A percentile compares a stretch with the other conserved stretches of the same genome.
phyloP scores from a whole-genome alignment of 2,329 filamentous ascomycete genomes.

The Elsinoe batatas region DNA sequence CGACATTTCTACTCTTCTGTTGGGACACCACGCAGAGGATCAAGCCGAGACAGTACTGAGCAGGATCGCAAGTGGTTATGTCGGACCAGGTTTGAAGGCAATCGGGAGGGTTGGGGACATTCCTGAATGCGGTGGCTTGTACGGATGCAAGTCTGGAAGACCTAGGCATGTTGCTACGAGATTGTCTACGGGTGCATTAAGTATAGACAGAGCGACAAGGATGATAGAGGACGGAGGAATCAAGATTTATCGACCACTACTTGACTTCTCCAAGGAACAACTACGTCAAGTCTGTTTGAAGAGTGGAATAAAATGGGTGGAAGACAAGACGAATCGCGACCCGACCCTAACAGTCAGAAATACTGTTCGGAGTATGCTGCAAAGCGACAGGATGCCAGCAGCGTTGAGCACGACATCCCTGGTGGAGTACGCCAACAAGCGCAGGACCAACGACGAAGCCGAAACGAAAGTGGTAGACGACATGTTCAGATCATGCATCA shows the following conservation, averaged over 20 bases:
- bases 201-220: not conserved
- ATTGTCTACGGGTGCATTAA: slow-evolving; percentile 5
- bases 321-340: slow-evolving; percentile 76
- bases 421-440: slow-evolving; percentile 46
- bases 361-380: slow-evolving; percentile 59
- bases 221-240: slow-evolving; percentile 56
- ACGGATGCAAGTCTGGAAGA: slow-evolving; percentile 36
- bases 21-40: slow-evolving; percentile 85
- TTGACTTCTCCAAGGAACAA: slow-evolving; percentile 60
- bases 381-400: slow-evolving; percentile 50
- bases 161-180: slow-evolving; percentile 20
- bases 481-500: slow-evolving; percentile 41
- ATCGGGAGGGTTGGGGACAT: slow-evolving; percentile 58
- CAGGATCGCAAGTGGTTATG: slow-evolving; percentile 59
- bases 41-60: slow-evolving; percentile 83
- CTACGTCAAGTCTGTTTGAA: slow-evolving; percentile 65
- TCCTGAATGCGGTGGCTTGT: slow-evolving; percentile 72
- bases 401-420: slow-evolving; percentile 60
- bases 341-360: slow-evolving; percentile 70
- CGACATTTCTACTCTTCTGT: slow-evolving; percentile 52
- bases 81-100: slow-evolving; percentile 60
- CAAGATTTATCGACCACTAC: slow-evolving; percentile 56
- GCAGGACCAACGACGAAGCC: slow-evolving; percentile 37
- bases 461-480: slow-evolving; percentile 46
- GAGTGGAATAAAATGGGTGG: slow-evolving; percentile 63